Evolutionary conservation across 176 grass and related monocot genomes (phyloP).

Genomic region (Avena atlantica): DNA sequence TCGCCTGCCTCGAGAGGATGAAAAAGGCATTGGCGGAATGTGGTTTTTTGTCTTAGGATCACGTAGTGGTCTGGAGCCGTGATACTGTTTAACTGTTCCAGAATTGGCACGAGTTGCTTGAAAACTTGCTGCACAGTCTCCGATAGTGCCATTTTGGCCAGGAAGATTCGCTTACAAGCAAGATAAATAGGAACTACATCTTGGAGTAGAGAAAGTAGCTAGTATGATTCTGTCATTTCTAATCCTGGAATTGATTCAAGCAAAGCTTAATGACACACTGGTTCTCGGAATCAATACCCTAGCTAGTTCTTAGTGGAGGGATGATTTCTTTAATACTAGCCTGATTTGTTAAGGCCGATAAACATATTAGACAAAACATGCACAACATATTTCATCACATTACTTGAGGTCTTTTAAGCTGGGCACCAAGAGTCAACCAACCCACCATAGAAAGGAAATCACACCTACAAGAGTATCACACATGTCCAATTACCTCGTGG

Average conservation of each 20-base stretch:
- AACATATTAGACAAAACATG: background rate
- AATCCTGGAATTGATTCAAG: background rate
- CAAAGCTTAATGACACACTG: background rate
- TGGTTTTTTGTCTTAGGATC: too few relatives aligned
- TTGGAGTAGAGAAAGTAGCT: background rate
- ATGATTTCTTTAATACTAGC: background rate
- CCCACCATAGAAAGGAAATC: background rate
- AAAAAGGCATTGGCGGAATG: background rate
- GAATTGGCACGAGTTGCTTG: too few relatives aligned
- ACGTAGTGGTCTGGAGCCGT: too few relatives aligned
- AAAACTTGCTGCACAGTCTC: too few relatives aligned
- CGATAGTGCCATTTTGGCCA: too few relatives aligned
- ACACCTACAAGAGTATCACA: background rate
- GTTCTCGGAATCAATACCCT: background rate
- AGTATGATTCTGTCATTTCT: background rate
- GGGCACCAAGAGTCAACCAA: background rate
- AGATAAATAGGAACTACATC: background rate
- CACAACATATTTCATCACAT: background rate
- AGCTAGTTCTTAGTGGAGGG: background rate
- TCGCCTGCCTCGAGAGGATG: background rate
- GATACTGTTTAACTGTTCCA: too few relatives aligned
- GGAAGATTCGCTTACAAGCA: too few relatives aligned
- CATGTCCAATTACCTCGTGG: too few relatives aligned
- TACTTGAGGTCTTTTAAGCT: background rate
- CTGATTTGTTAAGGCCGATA: background rate